Evolutionary conservation across 129 eudicot species (phyloP).

Genomic region (Helianthus annuus): DNA sequence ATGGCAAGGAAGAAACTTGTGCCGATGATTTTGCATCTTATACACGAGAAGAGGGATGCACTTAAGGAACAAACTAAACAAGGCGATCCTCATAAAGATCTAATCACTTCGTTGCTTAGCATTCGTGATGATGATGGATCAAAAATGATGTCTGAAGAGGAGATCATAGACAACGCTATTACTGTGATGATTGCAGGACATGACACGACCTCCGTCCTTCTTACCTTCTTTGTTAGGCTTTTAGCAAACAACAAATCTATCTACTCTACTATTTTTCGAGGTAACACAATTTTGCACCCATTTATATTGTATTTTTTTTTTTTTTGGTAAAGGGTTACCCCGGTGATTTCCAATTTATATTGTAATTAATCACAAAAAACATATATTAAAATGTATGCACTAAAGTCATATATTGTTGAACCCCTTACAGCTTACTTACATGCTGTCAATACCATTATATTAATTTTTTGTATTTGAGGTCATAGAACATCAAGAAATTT

Average conservation of each 20-base stretch:
- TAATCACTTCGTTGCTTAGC: slow-evolving; percentile 35
- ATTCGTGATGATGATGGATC: slow-evolving; percentile 12
- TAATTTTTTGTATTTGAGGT: neutral
- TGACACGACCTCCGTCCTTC: slow-evolving; percentile 33
- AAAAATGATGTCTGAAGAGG: slow-evolving; percentile 34
- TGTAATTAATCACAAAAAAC: neutral
- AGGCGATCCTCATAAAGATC: slow-evolving; percentile 36
- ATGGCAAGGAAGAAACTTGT: slow-evolving; percentile 30
- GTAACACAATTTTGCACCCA: slow-evolving; percentile 3
- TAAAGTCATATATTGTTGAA: neutral
- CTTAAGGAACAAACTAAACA: slow-evolving; percentile 19
- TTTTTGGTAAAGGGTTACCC: too few species aligned
- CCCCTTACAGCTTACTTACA: neutral
- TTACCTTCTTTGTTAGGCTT: slow-evolving; percentile 38
- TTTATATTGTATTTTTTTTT: neutral
- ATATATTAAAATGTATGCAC: neutral
- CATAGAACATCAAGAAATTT: slow-evolving; percentile 40
- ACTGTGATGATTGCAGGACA: slow-evolving; percentile 36
- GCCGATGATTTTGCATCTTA: slow-evolving; percentile 28
- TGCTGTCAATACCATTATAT: too few species aligned
- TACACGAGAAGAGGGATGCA: slow-evolving; percentile 33
- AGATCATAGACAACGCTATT: slow-evolving; percentile 40
- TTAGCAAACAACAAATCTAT: slow-evolving; percentile 31
- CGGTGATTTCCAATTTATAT: too few species aligned
- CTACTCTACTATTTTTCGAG: slow-evolving; percentile 21